phyloP scores from a whole-genome alignment of 768 basidiomycete genomes.

The Mycena belliarum region DNA sequence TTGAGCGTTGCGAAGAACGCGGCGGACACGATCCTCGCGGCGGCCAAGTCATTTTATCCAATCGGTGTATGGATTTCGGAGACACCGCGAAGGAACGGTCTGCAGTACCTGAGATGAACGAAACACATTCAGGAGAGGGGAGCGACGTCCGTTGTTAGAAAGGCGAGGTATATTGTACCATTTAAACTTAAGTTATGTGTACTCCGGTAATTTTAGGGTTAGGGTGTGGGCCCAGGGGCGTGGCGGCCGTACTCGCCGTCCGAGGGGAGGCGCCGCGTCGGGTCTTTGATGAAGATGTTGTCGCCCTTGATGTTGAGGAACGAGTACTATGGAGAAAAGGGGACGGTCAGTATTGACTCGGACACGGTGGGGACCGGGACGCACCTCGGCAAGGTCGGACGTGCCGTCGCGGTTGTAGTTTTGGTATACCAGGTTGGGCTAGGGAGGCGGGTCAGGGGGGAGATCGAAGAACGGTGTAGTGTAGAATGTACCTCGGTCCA shows the following conservation, averaged over 20 bases:
- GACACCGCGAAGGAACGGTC: no score
- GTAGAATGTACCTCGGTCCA: slow-evolving; percentile 52
- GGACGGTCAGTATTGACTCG: not conserved
- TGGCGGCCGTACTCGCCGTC: slow-evolving; percentile 5
- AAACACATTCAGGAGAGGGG: no score
- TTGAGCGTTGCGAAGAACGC: slow-evolving; percentile 32
- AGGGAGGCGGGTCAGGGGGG: not conserved
- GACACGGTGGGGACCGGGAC: not conserved
- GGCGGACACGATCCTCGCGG: slow-evolving; percentile 23
- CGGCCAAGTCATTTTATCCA: slow-evolving; percentile 6
- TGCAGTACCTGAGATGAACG: no score
- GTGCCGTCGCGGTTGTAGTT: slow-evolving; percentile 52
- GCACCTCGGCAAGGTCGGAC: slow-evolving; percentile 53
- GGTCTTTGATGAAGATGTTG: slow-evolving; percentile 47
- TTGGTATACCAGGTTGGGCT: slow-evolving; percentile 60
- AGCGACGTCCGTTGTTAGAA: no score
- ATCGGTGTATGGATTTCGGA: no score
- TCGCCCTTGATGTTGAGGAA: slow-evolving; percentile 54
- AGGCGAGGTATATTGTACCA: not conserved
- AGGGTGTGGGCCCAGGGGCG: slow-evolving; percentile 10
- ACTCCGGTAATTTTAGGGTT: not conserved
- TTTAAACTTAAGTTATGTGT: not conserved
- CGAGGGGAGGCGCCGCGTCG: slow-evolving; percentile 10
- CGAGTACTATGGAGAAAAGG: slow-evolving; percentile 41
- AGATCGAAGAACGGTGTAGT: not conserved